These are phyloP conservation scores for Xylaria sp. DNA, from an alignment of 2,329 filamentous ascomycete species.

Conservation along the genomic window DNA sequence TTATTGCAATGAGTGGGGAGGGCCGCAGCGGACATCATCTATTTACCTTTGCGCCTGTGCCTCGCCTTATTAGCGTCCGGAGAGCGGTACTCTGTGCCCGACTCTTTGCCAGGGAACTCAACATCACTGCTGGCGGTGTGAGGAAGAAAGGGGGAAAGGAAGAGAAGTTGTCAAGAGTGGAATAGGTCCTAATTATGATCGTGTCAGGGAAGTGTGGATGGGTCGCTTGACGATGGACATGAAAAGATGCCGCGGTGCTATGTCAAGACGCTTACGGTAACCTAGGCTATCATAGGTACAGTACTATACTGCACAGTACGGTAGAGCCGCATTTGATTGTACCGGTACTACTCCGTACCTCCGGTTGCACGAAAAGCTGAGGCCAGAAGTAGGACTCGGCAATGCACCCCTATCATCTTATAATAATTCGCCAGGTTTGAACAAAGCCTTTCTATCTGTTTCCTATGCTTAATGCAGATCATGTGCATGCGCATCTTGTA, in stretches of 20 bases:
- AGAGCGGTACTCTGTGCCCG: constrained; percentile 51
- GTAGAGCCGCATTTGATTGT: neutral
- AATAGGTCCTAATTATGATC: constrained; percentile 14
- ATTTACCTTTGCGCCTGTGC: constrained; percentile 43
- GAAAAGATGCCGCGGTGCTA: constrained; percentile 28
- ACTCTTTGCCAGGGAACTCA: constrained; percentile 50
- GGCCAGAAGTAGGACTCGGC: neutral
- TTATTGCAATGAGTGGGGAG: constrained; percentile 4
- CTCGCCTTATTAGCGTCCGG: constrained; percentile 46
- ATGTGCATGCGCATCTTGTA: neutral
- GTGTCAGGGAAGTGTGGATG: constrained; percentile 26
- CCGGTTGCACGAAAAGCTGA: neutral
- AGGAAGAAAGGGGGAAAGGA: constrained; percentile 28
- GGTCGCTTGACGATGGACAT: constrained; percentile 25
- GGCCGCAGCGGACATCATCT: neutral
- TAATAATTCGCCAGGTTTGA: neutral
- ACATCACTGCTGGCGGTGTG: constrained; percentile 47
- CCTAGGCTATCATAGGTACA: neutral
- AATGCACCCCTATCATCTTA: neutral
- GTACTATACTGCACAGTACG: constrained; percentile 1
- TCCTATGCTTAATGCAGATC: neutral
- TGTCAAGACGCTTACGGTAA: neutral
- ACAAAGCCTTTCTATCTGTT: neutral
- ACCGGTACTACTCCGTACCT: neutral
- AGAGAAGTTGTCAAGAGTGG: constrained; percentile 27